A percentile compares a stretch with the other conserved stretches of the same genome.
These are phyloP conservation scores for Leccinum aurantiacum DNA, from an alignment of 768 basidiomycete genomes.

Conservation along the genomic window DNA sequence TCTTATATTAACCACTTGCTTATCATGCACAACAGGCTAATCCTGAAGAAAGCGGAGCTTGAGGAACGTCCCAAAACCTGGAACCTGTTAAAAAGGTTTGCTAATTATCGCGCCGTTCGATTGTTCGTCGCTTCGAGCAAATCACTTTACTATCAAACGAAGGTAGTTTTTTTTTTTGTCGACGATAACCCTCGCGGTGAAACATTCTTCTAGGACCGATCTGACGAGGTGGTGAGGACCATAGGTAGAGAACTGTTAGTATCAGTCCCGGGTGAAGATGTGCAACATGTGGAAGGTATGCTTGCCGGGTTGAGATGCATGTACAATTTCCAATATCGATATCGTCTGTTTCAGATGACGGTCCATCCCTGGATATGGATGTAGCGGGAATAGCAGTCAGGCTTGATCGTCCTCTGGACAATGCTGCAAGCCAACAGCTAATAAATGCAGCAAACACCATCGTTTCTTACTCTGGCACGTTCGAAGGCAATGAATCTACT, in stretches of 20 bases:
- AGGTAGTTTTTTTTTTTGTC: too few relatives aligned
- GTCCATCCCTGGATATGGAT: too few relatives aligned
- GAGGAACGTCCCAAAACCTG: neutral
- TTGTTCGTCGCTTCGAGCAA: neutral
- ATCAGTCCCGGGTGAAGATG: constrained; percentile 3
- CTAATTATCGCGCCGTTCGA: constrained; percentile 5
- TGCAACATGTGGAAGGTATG: constrained; percentile 3
- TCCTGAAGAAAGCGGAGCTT: constrained; percentile 1
- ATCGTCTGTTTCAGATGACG: too few relatives aligned
- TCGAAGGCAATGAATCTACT: neutral
- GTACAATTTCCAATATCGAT: neutral
- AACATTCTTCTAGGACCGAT: constrained; percentile 1
- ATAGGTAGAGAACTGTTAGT: too few relatives aligned
- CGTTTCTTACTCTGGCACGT: neutral
- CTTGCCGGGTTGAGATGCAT: neutral
- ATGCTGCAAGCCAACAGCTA: neutral
- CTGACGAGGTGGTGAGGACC: constrained; percentile 11
- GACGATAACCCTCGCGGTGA: neutral
- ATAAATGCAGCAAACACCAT: constrained; percentile 3
- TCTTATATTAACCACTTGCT: neutral
- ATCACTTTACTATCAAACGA: too few relatives aligned
- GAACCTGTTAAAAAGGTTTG: constrained; percentile 4
- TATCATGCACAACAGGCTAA: neutral
- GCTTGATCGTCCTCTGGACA: constrained; percentile 2
- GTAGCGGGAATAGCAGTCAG: too few relatives aligned